phyloP scores from a whole-genome alignment of 257 asterid genomes.

The Primulina eburnea region DNA sequence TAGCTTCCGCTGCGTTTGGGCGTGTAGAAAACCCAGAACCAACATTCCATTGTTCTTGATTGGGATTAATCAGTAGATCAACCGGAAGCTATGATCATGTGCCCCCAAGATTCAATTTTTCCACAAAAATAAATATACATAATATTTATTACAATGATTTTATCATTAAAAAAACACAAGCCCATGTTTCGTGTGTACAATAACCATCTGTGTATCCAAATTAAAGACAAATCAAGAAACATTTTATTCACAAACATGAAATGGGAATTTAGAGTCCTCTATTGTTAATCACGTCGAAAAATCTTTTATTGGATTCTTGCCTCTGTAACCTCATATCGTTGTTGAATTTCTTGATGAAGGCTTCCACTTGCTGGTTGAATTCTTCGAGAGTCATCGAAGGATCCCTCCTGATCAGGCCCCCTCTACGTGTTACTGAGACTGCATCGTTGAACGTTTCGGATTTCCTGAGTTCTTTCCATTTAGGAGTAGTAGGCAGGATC shows the following conservation, averaged over 20 bases:
- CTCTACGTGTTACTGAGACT: slow-evolving; percentile 43
- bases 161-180: too few relatives aligned
- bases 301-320: slow-evolving; percentile 57
- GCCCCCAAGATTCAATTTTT: too few relatives aligned
- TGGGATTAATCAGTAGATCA: not conserved
- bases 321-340: slow-evolving; percentile 49
- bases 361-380: slow-evolving; percentile 48
- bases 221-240: not conserved
- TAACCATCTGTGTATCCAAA: too few relatives aligned
- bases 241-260: not conserved
- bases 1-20: too few relatives aligned
- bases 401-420: slow-evolving; percentile 34
- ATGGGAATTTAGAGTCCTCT: slow-evolving; percentile 11
- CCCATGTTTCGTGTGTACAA: not conserved
- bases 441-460: slow-evolving; percentile 67
- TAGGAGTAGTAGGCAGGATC: slow-evolving; percentile 28
- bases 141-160: too few relatives aligned
- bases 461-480: slow-evolving; percentile 53
- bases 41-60: too few relatives aligned
- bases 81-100: not conserved
- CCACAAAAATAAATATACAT: too few relatives aligned
- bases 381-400: slow-evolving; percentile 15
- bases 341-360: slow-evolving; percentile 52
- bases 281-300: slow-evolving; percentile 33
- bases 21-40: too few relatives aligned